Evolutionary conservation across 805 yeast genomes (phyloP), one percentile per base, ranked within the genome.

Genomic region (Kluyveromyces dobzhanskii): DNA sequence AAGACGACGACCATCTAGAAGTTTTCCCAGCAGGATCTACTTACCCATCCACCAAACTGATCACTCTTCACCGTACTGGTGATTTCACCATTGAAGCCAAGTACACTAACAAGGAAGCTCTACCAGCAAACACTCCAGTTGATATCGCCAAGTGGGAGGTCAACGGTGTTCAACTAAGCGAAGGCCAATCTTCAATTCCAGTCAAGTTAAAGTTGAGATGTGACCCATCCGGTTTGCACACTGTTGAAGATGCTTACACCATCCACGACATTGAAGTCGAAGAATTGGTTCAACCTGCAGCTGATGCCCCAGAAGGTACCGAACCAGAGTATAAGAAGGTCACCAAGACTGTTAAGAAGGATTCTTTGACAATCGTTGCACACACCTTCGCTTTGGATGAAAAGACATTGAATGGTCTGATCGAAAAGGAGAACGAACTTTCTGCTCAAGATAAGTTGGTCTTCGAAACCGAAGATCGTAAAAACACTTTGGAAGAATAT

Each of bases 401-500:
- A 46, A 62, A 63, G 19, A 66, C 57, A 39, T 73, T 85, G 64
- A 70, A 78, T 54, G 68, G 66, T 40, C 73, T 71, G 50, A 73
- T 82, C 46, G 97, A 92, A 75, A 70, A 70, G 65, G 99, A 92
- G 73, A 76, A 77, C 59, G 74, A 81, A 63, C 69, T 92, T 80
- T 73, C 76, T 49, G 77, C 86, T 62, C 87, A 81, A 60, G 99
- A 92, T 69, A 92, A 88, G 73, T 80, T 90, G 55, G 97, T 92
- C 50, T 94, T 94, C 51, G 97, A 92, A 71, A 92, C 97, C 50
- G 97, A 92, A 74, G 97, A 92, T 71, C 86, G 87, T 68, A 92
- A 92, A 82, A 92, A 92, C 66, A 92, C 95, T 49, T 75, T 92
- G 46, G 98, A 92, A 75, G 99, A 92, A 75, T 92, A 92, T 75